These are phyloP conservation scores for Phytophthora multivora DNA, from an alignment of 352 stramenopile genomes.

Conservation along the genomic window DNA sequence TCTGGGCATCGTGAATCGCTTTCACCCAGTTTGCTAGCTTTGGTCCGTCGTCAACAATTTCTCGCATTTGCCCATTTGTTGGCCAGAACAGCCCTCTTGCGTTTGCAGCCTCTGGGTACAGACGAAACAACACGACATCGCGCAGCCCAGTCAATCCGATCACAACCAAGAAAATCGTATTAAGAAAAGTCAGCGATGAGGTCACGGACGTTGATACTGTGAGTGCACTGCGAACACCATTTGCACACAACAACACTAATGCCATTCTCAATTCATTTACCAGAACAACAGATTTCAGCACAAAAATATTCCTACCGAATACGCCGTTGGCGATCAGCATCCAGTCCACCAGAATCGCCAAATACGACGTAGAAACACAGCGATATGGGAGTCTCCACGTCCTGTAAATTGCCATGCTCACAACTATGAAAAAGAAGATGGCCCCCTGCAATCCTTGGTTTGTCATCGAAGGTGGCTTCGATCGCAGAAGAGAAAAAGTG, in stretches of 20 bases:
- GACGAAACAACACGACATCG: constrained; percentile 3
- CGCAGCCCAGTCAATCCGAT: constrained; percentile 22
- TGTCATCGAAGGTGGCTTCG: constrained; percentile 34
- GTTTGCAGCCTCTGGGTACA: constrained; percentile 9
- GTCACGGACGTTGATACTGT: constrained; percentile 66
- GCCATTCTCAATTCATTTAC: constrained; percentile 1
- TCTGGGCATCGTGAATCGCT: constrained; percentile 29
- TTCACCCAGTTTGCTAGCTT: constrained; percentile 39
- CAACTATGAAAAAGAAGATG: constrained; percentile 43
- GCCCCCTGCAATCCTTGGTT: constrained; percentile 57
- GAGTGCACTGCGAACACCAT: constrained; percentile 60
- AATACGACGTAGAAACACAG: constrained; percentile 37
- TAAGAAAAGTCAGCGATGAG: constrained; percentile 51
- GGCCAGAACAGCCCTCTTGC: constrained; percentile 13
- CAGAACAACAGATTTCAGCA: neutral
- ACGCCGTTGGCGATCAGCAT: constrained; percentile 51
- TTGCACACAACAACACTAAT: constrained; percentile 58
- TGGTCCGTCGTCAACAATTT: constrained; percentile 13
- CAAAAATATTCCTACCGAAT: constrained; percentile 42
- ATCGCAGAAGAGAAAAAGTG: constrained; percentile 58
- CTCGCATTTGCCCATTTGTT: constrained; percentile 25
- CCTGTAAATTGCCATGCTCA: constrained; percentile 30
- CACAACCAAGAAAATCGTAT: constrained; percentile 33
- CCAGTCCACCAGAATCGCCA: constrained; percentile 41
- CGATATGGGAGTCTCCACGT: constrained; percentile 41